Evolutionary conservation across 768 basidiomycete species (phyloP).

Genomic region (Mycena vulgaris): DNA sequence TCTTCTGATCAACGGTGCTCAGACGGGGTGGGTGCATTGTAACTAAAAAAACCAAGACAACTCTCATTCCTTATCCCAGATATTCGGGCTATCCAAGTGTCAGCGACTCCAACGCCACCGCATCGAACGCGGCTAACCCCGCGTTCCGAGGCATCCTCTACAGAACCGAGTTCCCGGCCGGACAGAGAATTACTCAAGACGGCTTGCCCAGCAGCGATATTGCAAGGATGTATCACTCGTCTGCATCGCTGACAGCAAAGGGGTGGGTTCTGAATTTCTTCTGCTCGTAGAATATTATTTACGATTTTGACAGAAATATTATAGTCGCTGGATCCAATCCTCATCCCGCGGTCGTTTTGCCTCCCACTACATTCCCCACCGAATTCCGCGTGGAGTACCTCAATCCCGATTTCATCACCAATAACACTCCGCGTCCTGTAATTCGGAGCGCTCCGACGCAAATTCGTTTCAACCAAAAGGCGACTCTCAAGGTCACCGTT

Average conservation of each 20-base stretch:
- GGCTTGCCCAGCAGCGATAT: slow-evolving; percentile 65
- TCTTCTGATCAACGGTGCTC: slow-evolving; percentile 63
- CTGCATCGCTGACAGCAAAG: slow-evolving; percentile 68
- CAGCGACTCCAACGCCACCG: slow-evolving; percentile 56
- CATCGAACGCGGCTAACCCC: slow-evolving; percentile 30
- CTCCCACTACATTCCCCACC: slow-evolving; percentile 32
- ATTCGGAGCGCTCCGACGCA: slow-evolving; percentile 46
- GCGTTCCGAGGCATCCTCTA: slow-evolving; percentile 42
- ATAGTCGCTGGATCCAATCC: slow-evolving; percentile 76
- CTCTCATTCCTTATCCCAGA: slow-evolving; percentile 64
- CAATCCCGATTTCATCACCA: slow-evolving; percentile 51
- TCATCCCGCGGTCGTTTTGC: slow-evolving; percentile 58
- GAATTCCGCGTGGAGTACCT: slow-evolving; percentile 52
- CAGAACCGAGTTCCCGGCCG: slow-evolving; percentile 64
- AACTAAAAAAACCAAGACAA: not conserved
- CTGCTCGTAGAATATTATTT: slow-evolving; percentile 33
- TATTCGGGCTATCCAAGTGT: slow-evolving; percentile 58
- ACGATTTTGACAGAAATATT: slow-evolving; percentile 48
- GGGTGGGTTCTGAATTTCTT: slow-evolving; percentile 42
- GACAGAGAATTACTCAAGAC: slow-evolving; percentile 60
- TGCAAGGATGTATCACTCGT: slow-evolving; percentile 71
- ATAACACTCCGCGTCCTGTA: slow-evolving; percentile 36
- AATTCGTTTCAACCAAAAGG: slow-evolving; percentile 49
- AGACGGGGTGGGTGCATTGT: slow-evolving; percentile 45
- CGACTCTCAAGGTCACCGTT: slow-evolving; percentile 51